Evolutionary conservation across 352 stramenopile species (phyloP).

Genomic region (Pythium guiyangense): DNA sequence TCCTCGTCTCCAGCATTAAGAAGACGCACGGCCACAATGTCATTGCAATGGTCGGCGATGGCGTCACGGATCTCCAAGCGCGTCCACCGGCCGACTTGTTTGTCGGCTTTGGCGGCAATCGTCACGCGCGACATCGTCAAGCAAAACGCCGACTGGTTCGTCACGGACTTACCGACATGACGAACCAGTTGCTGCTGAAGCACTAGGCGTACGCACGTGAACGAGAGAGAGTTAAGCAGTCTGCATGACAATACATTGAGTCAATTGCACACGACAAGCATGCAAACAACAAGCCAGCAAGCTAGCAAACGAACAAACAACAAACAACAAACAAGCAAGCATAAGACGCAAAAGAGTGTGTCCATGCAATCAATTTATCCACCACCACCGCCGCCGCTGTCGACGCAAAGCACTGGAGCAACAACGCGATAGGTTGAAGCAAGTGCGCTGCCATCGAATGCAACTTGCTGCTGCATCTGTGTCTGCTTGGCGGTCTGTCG

Average conservation of each 20-base stretch:
- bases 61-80: slow-evolving; percentile 97
- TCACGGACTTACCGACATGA: slow-evolving; percentile 92
- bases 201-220: slow-evolving; percentile 1
- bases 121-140: slow-evolving; percentile 92
- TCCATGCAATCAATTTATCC: too few species aligned
- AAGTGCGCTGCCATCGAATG: too few species aligned
- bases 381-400: too few species aligned
- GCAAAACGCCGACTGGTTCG: slow-evolving; percentile 95
- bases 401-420: too few species aligned
- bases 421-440: too few species aligned
- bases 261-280: too few species aligned
- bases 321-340: too few species aligned
- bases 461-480: not conserved
- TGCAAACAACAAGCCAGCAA: too few species aligned
- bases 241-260: not conserved
- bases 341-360: too few species aligned
- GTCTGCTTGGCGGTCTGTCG: not conserved
- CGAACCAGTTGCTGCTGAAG: slow-evolving; percentile 32
- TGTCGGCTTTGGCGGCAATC: slow-evolving; percentile 97
- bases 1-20: slow-evolving; percentile 78
- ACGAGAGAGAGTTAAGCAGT: not conserved
- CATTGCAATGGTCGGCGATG: slow-evolving; percentile 99
- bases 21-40: slow-evolving; percentile 89
- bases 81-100: slow-evolving; percentile 96
- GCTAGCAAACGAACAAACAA: too few species aligned